Conservation (phyloP, 176 grass and related monocot genomes). For the Oryza punctata region DNA sequence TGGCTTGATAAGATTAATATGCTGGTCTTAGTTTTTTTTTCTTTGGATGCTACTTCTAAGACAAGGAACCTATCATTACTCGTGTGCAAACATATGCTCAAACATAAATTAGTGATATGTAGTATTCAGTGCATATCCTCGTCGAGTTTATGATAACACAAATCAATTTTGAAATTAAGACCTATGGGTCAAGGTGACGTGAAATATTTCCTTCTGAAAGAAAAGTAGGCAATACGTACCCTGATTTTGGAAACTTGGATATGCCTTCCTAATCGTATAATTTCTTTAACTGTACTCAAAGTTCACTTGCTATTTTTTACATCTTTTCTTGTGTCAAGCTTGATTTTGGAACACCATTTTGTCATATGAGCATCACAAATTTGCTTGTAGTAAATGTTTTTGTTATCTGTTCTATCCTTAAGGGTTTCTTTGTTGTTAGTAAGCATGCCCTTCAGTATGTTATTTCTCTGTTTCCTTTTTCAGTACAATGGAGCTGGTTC, state of each 20-base stretch:
- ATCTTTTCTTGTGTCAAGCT: not conserved
- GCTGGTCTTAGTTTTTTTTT: not conserved
- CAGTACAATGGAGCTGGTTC: slow-evolving; percentile 68
- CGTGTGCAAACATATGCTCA: not conserved
- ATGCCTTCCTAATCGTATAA: not conserved
- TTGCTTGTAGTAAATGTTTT: not conserved
- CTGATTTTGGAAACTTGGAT: not conserved
- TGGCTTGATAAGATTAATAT: not conserved
- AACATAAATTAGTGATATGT: not conserved
- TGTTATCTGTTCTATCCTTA: not conserved
- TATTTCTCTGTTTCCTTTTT: slow-evolving; percentile 22
- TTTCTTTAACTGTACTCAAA: slow-evolving; percentile 7
- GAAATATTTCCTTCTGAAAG: not conserved
- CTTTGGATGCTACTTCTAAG: not conserved
- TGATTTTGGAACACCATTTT: slow-evolving; percentile 4
- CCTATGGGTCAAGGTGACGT: not conserved
- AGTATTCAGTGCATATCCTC: not conserved
- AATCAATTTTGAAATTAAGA: not conserved
- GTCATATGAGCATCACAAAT: not conserved
- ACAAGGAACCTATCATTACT: not conserved
- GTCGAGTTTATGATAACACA: not conserved
- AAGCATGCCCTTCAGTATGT: not conserved
- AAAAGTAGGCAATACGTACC: not conserved
- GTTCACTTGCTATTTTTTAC: not conserved
- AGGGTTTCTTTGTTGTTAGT: not conserved